Base-by-base conservation (phyloP, 1,139 yeast species). In the Kodamaea ohmeri region DNA sequence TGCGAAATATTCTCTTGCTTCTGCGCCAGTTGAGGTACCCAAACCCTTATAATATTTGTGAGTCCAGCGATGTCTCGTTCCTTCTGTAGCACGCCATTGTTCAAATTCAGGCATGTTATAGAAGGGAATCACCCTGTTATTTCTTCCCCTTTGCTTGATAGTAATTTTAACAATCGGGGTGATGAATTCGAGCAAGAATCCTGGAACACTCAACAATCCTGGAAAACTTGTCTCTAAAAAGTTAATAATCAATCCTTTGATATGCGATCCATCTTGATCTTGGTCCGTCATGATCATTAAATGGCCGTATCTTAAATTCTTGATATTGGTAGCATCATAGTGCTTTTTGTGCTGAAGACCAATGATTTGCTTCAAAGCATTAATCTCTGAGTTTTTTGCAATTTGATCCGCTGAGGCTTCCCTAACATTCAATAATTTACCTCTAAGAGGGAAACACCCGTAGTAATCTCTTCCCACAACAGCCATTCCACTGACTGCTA, bases 271-370 rank as follows among this genome's bases (percentile, higher is more conserved):
- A 73, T 94, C 99, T 54, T 90, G 96, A 86, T 94, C 99, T 65
- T 94, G 99, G 85, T 94, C 99, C 4, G 99, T 89, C 98, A 94
- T 94, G 56, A 94, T 89, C 97, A 94, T 92, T 36, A 94, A 77
- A 60, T 89, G 96, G 19, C 99, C 98, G 57, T 94, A 94, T 57
- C 99, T 80, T 46, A 94, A 69, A 8, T 83, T 80, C 42, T 76
- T 78, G 7, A 86, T 72, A 50, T 80, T 84, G 25, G 80, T 82
- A 0, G 60, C 48, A 13, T 62, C 65, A 58, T 94, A 94, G 29
- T 71, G 73, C 64, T 89, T 90, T 52, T 86, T 88, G 62, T 94
- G 98, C 60, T 90, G 97, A 41, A 94, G 69, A 17, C 99, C 99
- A 69, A 94, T 84, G 52, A 94, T 94, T 59, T 90, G 92, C 57